Percentiles rank a stretch among this genome's conserved stretches.
phyloP scores from a whole-genome alignment of 177 flowering plant species.

The Telopea speciosissima region DNA sequence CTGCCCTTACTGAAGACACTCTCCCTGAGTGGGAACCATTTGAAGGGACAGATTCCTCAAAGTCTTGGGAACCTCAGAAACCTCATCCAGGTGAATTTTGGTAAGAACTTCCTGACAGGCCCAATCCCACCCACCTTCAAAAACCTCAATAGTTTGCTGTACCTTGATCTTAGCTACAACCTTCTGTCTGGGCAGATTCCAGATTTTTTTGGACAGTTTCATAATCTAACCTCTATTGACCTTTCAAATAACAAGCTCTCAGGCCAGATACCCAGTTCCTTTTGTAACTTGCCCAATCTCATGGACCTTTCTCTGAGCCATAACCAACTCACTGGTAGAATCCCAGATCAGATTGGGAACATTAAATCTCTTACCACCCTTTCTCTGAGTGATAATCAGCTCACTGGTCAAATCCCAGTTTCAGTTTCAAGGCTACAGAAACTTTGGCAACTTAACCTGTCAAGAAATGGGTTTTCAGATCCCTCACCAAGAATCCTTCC shows the following conservation, averaged over 20 bases:
- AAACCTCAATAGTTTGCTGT: constrained; percentile 40
- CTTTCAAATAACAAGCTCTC: constrained; percentile 63
- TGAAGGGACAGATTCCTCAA: constrained; percentile 60
- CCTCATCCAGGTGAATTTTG: constrained; percentile 50
- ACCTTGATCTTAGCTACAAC: constrained; percentile 75
- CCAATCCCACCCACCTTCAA: constrained; percentile 56
- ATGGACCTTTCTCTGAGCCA: constrained; percentile 50
- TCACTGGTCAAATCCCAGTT: constrained; percentile 69
- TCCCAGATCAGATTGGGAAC: constrained; percentile 57
- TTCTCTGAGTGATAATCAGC: constrained; percentile 44
- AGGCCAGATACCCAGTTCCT: constrained; percentile 58
- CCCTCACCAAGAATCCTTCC: constrained; percentile 47
- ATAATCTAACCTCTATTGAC: constrained; percentile 53
- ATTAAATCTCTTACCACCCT: constrained; percentile 58
- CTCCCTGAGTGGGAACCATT: constrained; percentile 56
- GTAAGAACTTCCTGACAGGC: constrained; percentile 54
- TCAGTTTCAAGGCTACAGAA: constrained; percentile 50
- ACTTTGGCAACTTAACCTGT: constrained; percentile 74
- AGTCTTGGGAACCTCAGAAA: constrained; percentile 45
- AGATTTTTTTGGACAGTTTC: constrained; percentile 47
- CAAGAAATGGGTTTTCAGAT: constrained; percentile 61
- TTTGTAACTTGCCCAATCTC: constrained; percentile 39
- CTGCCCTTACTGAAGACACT: constrained; percentile 47
- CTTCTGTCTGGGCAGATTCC: constrained; percentile 65
- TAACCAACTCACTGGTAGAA: constrained; percentile 58